Percentiles rank a stretch among this genome's conserved stretches.
Evolutionary conservation across 257 asterid genomes (phyloP).

Genomic region (Penstemon newberryi): DNA sequence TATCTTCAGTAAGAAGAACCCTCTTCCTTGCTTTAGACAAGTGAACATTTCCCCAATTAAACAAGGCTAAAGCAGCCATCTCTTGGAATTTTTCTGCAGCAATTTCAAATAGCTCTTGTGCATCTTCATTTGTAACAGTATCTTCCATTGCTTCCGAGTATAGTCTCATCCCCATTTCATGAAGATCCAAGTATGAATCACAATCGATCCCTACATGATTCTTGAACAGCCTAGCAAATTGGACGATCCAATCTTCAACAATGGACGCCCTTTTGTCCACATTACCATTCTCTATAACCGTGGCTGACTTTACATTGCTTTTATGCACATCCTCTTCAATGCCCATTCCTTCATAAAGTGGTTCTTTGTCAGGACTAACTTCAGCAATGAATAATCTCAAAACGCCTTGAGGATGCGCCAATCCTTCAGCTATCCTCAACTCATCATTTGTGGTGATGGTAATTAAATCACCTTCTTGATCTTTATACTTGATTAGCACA

Average conservation of each 20-base stretch:
- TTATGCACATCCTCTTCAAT: slow-evolving; percentile 32
- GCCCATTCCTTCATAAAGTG: slow-evolving; percentile 60
- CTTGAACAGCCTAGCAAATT: slow-evolving; percentile 81
- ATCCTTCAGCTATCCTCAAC: slow-evolving; percentile 80
- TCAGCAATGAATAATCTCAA: slow-evolving; percentile 73
- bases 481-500: slow-evolving; percentile 81
- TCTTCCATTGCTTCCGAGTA: slow-evolving; percentile 93
- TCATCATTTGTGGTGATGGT: slow-evolving; percentile 86
- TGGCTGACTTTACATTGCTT: slow-evolving; percentile 40
- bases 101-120: slow-evolving; percentile 71
- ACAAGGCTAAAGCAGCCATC: slow-evolving; percentile 85
- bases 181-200: slow-evolving; percentile 83
- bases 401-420: slow-evolving; percentile 65
- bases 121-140: slow-evolving; percentile 74
- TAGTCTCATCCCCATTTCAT: slow-evolving; percentile 79
- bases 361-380: slow-evolving; percentile 82
- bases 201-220: slow-evolving; percentile 85
- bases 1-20: slow-evolving; percentile 56
- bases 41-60: slow-evolving; percentile 93
- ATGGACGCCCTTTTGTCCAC: slow-evolving; percentile 40
- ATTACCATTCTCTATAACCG: slow-evolving; percentile 34
- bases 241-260: slow-evolving; percentile 80
- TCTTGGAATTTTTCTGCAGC: slow-evolving; percentile 85
- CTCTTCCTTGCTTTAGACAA: slow-evolving; percentile 82
- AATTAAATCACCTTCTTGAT: slow-evolving; percentile 88